Evolutionary conservation across 148 eudicot genomes (phyloP).

Genomic region (Rhododendron vialii): DNA sequence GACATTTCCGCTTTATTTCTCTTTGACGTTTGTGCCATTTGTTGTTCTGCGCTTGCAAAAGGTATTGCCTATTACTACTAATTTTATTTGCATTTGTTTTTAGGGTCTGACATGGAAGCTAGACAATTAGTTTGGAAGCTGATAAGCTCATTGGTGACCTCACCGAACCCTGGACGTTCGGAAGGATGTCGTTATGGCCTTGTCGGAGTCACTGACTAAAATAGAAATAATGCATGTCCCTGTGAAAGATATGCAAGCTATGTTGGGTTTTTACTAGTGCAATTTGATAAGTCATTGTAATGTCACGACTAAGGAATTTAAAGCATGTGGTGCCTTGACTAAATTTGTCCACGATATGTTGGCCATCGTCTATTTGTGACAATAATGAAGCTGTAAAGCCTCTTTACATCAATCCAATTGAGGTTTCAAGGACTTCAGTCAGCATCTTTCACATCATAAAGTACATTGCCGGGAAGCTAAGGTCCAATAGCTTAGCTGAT

Average conservation of each 20-base stretch:
- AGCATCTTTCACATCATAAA: neutral
- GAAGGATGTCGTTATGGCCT: neutral
- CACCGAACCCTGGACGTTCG: neutral
- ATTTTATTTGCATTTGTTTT: neutral
- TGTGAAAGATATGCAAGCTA: neutral
- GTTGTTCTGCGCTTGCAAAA: conserved; percentile 87
- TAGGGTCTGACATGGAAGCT: neutral
- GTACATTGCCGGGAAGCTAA: no score
- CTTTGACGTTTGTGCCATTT: conserved; percentile 91
- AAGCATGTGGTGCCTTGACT: neutral
- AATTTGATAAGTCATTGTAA: neutral
- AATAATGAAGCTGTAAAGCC: neutral
- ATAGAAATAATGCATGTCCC: neutral
- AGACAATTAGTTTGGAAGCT: neutral
- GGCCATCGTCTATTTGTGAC: neutral
- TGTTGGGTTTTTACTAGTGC: neutral
- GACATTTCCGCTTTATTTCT: conserved; percentile 95
- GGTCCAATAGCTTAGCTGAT: neutral
- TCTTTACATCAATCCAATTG: neutral
- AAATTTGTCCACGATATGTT: neutral
- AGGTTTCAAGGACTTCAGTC: neutral
- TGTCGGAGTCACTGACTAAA: neutral
- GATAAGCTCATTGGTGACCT: neutral
- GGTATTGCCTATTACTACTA: conserved; percentile 39
- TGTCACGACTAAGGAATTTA: neutral